Evolutionary conservation across 1,284 basidiomycete species (phyloP), one percentile per base, ranked within the genome.

Genomic region (Phaffia rhodozyma): DNA sequence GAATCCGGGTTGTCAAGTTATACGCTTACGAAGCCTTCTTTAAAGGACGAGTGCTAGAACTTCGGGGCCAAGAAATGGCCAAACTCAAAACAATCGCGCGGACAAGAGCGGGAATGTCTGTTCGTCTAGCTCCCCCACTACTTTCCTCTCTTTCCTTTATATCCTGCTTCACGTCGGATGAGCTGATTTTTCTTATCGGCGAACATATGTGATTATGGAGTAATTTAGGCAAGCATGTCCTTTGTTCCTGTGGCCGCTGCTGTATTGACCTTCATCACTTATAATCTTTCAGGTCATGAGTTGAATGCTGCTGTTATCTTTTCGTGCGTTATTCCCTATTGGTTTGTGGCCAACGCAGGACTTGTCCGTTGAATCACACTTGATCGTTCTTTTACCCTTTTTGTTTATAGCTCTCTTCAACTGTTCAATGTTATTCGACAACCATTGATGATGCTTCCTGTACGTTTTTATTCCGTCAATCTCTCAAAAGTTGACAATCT

Each of bases 261-360:
- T 2, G 79, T 89, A 29, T 72, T 90, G 62, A 84, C 86, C 3
- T 89, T 91, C 72, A 82, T 90, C 70, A 85, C 85, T 0, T 89
- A 88, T 71, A 79, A 81, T 0, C 75, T 84, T 18, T 82, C 78
- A 32, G 83, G 84, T 2, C 84, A 89, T 71, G 70, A 78, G 2
- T 80, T 89, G 49, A 81, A 84, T 68, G 77, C 86, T 7, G 84
- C 85, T 2, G 79, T 81, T 68, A 85, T 90, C 66, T 91, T 91
- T 75, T 81, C 82, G 38, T 43, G 16, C 16, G 38, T 43, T 43
- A 16, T 43, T 43, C 13, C 7, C 13, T 2, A 43, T 43, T 2
- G 38, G 13, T 43, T 43, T 43, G 16, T 7, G 5, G 7, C 5
- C 2, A 43, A 43, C 16, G 38, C 13, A 16, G n/a, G n/a, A n/a